Evolutionary conservation across 768 basidiomycete genomes (phyloP).

Genomic region (Kwoniella botswanensis): DNA sequence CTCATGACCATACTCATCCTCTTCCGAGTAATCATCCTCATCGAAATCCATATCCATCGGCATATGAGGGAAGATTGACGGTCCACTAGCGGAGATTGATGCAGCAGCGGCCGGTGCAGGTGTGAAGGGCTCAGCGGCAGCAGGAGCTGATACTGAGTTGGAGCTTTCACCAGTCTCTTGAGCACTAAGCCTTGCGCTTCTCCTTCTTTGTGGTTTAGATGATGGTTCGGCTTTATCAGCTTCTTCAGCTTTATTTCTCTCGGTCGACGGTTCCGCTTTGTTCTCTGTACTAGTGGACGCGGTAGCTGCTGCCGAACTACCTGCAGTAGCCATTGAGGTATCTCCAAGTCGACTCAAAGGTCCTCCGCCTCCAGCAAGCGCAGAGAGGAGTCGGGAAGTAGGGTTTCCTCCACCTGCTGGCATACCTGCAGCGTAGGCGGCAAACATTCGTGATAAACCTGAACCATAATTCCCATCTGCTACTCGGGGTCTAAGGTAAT

Average conservation of each 20-base stretch:
- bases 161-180: conserved; percentile 24
- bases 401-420: conserved; percentile 60
- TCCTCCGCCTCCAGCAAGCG: conserved; percentile 23
- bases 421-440: conserved; percentile 79
- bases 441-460: conserved; percentile 84
- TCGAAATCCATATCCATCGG: conserved; percentile 67
- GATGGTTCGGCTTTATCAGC: conserved; percentile 7
- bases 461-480: conserved; percentile 45
- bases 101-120: conserved; percentile 9
- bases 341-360: conserved; percentile 9
- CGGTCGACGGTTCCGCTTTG: conserved; percentile 5
- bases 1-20: conserved; percentile 48
- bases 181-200: conserved; percentile 82
- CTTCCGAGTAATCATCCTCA: conserved; percentile 64
- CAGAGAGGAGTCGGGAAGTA: conserved; percentile 52
- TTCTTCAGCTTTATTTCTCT: not conserved
- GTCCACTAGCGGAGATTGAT: conserved; percentile 33
- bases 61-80: conserved; percentile 43
- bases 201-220: conserved; percentile 62
- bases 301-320: conserved; percentile 50
- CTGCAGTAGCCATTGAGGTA: conserved; percentile 2
- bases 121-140: conserved; percentile 19
- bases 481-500: conserved; percentile 79
- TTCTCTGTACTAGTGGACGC: conserved; percentile 29
- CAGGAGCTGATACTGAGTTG: conserved; percentile 30